A percentile compares a stretch with the other conserved stretches of the same genome.
Conservation (phyloP, 1,284 basidiomycete genomes). For the Apiotrichum mycotoxinovorans region DNA sequence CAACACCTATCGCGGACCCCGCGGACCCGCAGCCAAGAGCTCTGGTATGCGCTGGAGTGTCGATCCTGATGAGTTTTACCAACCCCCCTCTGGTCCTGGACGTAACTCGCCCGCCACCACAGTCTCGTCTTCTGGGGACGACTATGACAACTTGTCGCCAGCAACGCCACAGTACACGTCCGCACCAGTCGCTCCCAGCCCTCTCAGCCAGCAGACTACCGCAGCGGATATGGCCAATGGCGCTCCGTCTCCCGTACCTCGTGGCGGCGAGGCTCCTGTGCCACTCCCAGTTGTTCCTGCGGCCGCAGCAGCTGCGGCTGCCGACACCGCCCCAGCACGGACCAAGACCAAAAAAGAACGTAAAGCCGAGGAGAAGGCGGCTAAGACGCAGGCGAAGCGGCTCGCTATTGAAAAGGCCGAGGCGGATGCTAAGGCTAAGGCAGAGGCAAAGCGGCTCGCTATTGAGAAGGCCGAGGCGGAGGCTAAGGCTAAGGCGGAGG, state of each 20-base stretch:
- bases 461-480: conserved; percentile 13
- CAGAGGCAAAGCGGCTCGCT: conserved; percentile 6
- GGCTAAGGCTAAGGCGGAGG: conserved; percentile 25
- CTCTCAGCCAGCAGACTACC: conserved; percentile 32
- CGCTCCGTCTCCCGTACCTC: background rate
- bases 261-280: background rate
- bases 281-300: background rate
- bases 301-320: conserved; percentile 1
- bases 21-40: conserved; percentile 37
- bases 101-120: conserved; percentile 12
- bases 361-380: conserved; percentile 57
- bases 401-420: conserved; percentile 6
- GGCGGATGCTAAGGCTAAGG: conserved; percentile 17
- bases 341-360: conserved; percentile 73
- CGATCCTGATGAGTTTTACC: conserved; percentile 32
- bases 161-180: conserved; percentile 10
- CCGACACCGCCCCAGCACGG: conserved; percentile 18
- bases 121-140: conserved; percentile 5
- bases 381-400: conserved; percentile 9
- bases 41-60: conserved; percentile 46
- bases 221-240: conserved; percentile 16
- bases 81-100: conserved; percentile 21
- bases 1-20: conserved; percentile 12
- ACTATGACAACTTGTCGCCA: conserved; percentile 7
- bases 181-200: conserved; percentile 22